Percentiles rank a stretch among this genome's conserved stretches.
Evolutionary conservation across 1,139 yeast species (phyloP).

Genomic region (Casaregolazyma suthepensis): DNA sequence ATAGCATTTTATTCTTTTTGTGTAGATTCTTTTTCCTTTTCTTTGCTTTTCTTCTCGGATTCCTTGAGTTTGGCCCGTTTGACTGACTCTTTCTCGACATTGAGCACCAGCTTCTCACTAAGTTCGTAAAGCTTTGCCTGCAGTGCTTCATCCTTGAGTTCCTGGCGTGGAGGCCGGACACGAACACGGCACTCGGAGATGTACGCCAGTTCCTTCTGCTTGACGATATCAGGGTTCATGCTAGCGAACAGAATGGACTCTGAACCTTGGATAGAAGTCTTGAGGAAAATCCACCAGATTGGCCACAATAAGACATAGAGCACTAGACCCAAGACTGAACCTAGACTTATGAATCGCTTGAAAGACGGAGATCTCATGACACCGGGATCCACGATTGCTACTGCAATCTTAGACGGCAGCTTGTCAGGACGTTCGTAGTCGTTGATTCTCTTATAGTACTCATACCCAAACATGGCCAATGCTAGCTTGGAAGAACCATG

Average conservation of each 20-base stretch:
- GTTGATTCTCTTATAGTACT: constrained; percentile 61
- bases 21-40: background rate
- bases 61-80: constrained; percentile 27
- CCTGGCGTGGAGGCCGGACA: constrained; percentile 50
- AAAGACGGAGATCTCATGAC: constrained; percentile 82
- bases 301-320: constrained; percentile 70
- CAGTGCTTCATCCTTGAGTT: constrained; percentile 53
- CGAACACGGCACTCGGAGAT: constrained; percentile 66
- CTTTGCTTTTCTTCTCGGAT: background rate
- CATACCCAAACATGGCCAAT: constrained; percentile 65
- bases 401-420: constrained; percentile 59
- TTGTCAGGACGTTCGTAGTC: constrained; percentile 57
- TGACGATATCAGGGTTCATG: constrained; percentile 62
- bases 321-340: constrained; percentile 64
- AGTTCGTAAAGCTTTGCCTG: constrained; percentile 57
- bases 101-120: constrained; percentile 52
- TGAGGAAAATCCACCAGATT: constrained; percentile 71
- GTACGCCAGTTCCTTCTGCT: constrained; percentile 57
- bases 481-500: constrained; percentile 79
- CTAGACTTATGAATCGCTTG: constrained; percentile 71
- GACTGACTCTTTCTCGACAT: constrained; percentile 67
- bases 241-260: constrained; percentile 69
- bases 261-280: constrained; percentile 70
- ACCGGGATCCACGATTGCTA: constrained; percentile 87
- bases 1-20: background rate